Base-by-base conservation (phyloP, 2,329 filamentous ascomycete genomes). In the Ustilaginoidea virens region DNA sequence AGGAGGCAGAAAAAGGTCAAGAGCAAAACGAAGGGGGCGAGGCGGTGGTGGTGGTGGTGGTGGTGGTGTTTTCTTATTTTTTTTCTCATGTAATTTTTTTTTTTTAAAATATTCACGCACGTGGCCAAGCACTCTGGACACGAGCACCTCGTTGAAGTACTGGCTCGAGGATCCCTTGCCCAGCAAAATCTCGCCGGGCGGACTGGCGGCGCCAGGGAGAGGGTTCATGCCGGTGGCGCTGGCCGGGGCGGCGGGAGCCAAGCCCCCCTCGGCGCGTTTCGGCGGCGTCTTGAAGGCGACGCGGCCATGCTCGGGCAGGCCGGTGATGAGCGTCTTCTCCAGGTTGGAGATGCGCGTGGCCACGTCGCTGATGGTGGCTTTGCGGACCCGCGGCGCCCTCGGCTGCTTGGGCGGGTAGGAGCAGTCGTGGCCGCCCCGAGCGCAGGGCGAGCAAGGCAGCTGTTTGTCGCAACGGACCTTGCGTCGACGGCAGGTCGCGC, bases 391-490 rank as follows among this genome's bases (percentile, higher is more conserved):
- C 13, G 48, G 46, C 1, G 36, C 30, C 15, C 39, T 33, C 9
- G 40, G 41, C 1, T 43, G 42, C 5, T 31, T 19, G 17, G 42
- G 39, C 5, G 51, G 48, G 29, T 51, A 54, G 9, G 38, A 34
- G 23, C 51, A 54, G 6, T 41, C 32, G 16, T 41, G 39, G 1
- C 42, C 41, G 18, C 43, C 42, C 34, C 74, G 67, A 19, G 63
- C 61, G 44, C 77, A 82, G 44, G 80, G 80, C 33, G 67, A 65
- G 45, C 77, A 82, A 5, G 76, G 73, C 49, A 74, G 65, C 34
- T 65, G 60, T 52, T 80, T 81, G 53, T 81, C 74, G 56, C 77
- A 81, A 39, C 74, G 74, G 31, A 82, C 77, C 49, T 78, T 75
- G 32, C 71, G 55, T 28, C 58, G 54, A 8, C 56, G 48, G 31